phyloP scores from a whole-genome alignment of 768 basidiomycete genomes.

The Suillus hirtellus region DNA sequence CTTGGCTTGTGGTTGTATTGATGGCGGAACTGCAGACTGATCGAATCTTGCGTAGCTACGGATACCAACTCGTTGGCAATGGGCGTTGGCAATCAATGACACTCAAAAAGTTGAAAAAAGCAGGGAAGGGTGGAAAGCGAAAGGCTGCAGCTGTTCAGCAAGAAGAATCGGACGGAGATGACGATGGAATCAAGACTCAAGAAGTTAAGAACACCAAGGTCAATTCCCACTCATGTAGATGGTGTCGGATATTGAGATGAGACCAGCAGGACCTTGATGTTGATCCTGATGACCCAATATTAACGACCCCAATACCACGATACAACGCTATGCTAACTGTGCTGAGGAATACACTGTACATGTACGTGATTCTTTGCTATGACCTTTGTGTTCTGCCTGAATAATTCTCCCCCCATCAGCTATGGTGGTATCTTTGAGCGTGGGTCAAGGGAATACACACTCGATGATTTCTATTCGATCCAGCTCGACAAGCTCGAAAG shows the following conservation, averaged over 20 bases:
- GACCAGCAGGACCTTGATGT: constrained; percentile 32
- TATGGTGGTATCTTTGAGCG: constrained; percentile 90
- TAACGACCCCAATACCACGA: constrained; percentile 65
- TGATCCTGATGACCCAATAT: constrained; percentile 65
- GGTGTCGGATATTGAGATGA: neutral
- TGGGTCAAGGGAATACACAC: constrained; percentile 79
- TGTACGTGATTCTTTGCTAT: constrained; percentile 48
- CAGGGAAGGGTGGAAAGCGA: constrained; percentile 42
- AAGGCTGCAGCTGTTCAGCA: constrained; percentile 31
- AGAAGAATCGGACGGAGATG: constrained; percentile 14
- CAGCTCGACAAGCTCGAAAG: constrained; percentile 84
- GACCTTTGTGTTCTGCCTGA: neutral
- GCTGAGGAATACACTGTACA: constrained; percentile 80
- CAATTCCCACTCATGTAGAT: neutral
- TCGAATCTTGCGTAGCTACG: constrained; percentile 52
- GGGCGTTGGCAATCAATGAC: constrained; percentile 79
- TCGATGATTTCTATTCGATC: constrained; percentile 85
- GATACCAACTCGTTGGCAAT: constrained; percentile 71
- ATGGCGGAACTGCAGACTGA: neutral
- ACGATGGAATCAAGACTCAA: constrained; percentile 23
- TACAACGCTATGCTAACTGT: constrained; percentile 92
- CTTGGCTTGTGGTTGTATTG: neutral
- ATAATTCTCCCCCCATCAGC: constrained; percentile 35
- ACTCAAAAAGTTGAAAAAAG: constrained; percentile 64
- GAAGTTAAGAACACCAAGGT: constrained; percentile 19